These are phyloP conservation scores for Leccinum variicolor DNA, from an alignment of 768 basidiomycete genomes.

Conservation along the genomic window DNA sequence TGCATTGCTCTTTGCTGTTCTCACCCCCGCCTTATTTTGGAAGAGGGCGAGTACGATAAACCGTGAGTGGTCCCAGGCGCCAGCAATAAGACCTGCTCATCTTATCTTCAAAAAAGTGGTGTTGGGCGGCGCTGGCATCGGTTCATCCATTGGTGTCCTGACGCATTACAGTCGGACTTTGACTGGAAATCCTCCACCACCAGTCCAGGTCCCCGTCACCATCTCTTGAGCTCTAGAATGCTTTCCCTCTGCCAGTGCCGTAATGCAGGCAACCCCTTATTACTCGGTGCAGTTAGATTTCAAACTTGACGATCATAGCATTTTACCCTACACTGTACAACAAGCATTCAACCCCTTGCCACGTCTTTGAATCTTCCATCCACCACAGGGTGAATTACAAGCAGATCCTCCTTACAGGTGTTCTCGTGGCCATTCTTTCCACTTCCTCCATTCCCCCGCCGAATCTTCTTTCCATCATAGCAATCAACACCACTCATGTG, in stretches of 20 bases:
- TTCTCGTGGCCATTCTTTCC: conserved; percentile 8
- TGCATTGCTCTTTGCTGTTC: conserved; percentile 54
- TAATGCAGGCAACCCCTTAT: background rate
- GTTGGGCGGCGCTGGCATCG: conserved; percentile 68
- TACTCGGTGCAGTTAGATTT: background rate
- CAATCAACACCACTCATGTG: conserved; percentile 79
- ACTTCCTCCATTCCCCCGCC: conserved; percentile 32
- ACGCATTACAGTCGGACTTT: conserved; percentile 52
- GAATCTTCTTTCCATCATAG: conserved; percentile 55
- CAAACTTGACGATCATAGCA: background rate
- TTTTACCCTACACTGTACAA: conserved; percentile 12
- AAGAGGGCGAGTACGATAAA: conserved; percentile 60
- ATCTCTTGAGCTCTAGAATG: conserved; percentile 4
- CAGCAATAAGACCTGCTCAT: background rate
- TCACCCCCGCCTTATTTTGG: conserved; percentile 73
- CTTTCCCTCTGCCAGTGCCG: background rate
- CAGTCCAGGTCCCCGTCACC: conserved; percentile 32
- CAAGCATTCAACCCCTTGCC: conserved; percentile 28
- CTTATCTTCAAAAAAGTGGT: conserved; percentile 45
- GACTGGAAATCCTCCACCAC: conserved; percentile 52
- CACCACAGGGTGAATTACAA: conserved; percentile 57
- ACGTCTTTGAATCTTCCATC: conserved; percentile 66
- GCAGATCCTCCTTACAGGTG: conserved; percentile 43
- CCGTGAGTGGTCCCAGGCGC: conserved; percentile 38
- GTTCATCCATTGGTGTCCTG: conserved; percentile 56